Evolutionary conservation across 768 basidiomycete species (phyloP), one percentile per base, ranked within the genome.

Genomic region (Calocera viscosa): DNA sequence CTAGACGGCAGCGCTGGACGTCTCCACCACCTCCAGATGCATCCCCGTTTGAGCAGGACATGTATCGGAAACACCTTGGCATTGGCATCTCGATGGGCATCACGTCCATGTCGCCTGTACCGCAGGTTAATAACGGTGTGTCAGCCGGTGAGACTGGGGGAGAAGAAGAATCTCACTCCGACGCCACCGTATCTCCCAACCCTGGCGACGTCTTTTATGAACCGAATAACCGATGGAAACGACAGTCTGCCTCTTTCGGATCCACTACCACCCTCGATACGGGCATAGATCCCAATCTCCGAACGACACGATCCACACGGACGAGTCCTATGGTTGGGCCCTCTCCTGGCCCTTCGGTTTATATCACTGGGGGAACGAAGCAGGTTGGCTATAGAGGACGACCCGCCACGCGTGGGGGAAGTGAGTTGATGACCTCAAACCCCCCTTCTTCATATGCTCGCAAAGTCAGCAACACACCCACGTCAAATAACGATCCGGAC

Each of bases 21-120:
- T 90, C 88, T 70, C 89, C 90, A 10, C 90, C 90, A 28, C 88
- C 90, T 2, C 83, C 86, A 0, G 88, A 87, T 71, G 90, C 89
- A 0, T 80, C 90, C 0, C 79, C 82, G 11, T 82, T 81, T 26
- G 88, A 83, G 70, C 88, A 84, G 60, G 80, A 82, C 1, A 76
- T 84, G 22, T 91, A 89, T 71, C 86, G 89, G 73, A 82, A 80
- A 67, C 80, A 85, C 64, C 80, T 91, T 14, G 89, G 83, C 24
- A 80, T 82, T 64, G 80, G 87, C 0, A 76, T 91, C 22, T 84
- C 83, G 49, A 76, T 90, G 12, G 90, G 88, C 14, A 28, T 28
- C 33, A 39, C 66, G 24, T 67, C 66, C 60, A 16, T 63, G 26
- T 26, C 53, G 2, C 53, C 53, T 26, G 53, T 30, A 10, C 30